Evolutionary conservation across 768 basidiomycete genomes (phyloP).

Genomic region (Tephrocybe sp.): DNA sequence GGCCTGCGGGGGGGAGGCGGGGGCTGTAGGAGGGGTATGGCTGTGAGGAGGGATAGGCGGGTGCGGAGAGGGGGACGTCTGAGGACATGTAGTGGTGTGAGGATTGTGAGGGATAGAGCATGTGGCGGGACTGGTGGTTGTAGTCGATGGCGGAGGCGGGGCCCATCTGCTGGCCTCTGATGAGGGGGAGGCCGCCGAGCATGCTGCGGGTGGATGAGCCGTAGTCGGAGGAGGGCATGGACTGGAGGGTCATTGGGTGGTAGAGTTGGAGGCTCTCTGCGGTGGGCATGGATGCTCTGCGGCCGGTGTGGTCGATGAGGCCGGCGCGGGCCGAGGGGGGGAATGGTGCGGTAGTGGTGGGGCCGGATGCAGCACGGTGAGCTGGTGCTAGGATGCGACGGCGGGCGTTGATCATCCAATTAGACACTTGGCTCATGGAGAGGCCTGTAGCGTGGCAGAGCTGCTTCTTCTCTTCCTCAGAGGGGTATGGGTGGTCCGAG

Average conservation of each 20-base stretch:
- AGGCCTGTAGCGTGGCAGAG: conserved; percentile 82
- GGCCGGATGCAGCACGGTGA: conserved; percentile 69
- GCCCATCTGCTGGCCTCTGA: conserved; percentile 26
- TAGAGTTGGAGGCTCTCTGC: conserved; percentile 73
- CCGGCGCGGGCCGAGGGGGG: conserved; percentile 47
- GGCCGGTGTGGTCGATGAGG: conserved; percentile 40
- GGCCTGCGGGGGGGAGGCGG: conserved; percentile 28
- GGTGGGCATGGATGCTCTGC: conserved; percentile 64
- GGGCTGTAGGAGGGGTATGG: conserved; percentile 35
- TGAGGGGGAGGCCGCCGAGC: conserved; percentile 40
- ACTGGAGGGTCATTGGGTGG: conserved; percentile 76
- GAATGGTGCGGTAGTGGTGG: conserved; percentile 77
- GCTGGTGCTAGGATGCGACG: conserved; percentile 83
- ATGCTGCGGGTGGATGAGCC: conserved; percentile 42
- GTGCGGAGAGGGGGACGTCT: conserved; percentile 51
- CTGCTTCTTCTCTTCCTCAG: conserved; percentile 89
- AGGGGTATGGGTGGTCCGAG: conserved; percentile 86
- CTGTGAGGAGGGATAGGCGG: conserved; percentile 37
- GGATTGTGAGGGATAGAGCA: conserved; percentile 39
- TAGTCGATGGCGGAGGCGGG: conserved; percentile 37
- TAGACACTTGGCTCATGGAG: conserved; percentile 87
- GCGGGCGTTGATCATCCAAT: conserved; percentile 93
- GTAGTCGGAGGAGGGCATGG: conserved; percentile 47
- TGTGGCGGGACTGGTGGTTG: conserved; percentile 27
- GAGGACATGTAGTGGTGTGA: conserved; percentile 32